Base-by-base conservation (phyloP, 1,139 yeast species). In the Suhomyces anneliseae region DNA sequence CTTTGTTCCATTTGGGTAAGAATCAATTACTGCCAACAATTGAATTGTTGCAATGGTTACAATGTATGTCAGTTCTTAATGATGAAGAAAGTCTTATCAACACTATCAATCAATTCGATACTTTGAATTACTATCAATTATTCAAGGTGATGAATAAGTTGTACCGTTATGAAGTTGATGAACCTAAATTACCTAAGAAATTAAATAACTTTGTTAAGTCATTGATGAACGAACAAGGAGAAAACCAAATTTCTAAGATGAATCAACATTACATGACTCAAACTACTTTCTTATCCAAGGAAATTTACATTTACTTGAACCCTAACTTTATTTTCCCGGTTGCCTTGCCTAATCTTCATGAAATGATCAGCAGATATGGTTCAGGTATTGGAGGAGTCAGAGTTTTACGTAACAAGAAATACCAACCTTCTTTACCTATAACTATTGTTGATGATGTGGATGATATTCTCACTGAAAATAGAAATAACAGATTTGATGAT, bases 41-140 rank as follows among this genome's bases (percentile, higher is more conserved):
- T 47, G 95, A 92, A 62, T 66, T 93, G 33, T 69, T 93, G 49
- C 97, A 93, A 64, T 92, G 96, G 90, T 69, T 92, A 44, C 98
- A 93, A 63, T 87, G 93, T 44, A 81, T 90, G 67, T 82, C 96
- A 0, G 76, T 81, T 34, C 63, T 85, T 39, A 68, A 66, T 15
- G 79, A 78, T 51, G 83, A 80, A 45, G 85, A 74, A 59, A 79
- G 72, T 56, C 77, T 84, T 63, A 79, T 70, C 54, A 79, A 72
- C 59, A 85, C 86, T 44, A 73, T 81, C 49, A 78, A 69, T 52
- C 81, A 76, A 64, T 82, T 77, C 62, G 85, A 74, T 39, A 72
- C 74, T 9, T 69, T 93, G 46, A 86, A 87, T 49, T 85, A 90
- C 36, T 72, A 71, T 39, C 97, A 92, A 59, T 62, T 93, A 46